Conservation (phyloP, 345 rosid genomes). For the Rhizophora mangle region DNA sequence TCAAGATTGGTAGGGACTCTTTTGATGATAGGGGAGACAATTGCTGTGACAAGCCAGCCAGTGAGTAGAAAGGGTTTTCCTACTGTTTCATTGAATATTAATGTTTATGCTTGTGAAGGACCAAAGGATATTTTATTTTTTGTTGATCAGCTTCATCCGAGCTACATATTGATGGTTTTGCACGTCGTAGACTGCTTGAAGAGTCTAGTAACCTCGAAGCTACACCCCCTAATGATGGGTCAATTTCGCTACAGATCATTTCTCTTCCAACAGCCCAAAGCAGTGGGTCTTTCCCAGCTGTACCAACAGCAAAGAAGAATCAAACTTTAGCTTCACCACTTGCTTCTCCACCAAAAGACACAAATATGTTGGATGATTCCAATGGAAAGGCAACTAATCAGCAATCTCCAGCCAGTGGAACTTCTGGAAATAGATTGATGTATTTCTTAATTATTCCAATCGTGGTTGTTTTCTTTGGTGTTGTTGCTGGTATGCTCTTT, state of each 20-base stretch:
- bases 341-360: constrained; percentile 8
- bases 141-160: constrained; percentile 31
- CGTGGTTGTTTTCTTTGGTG: constrained; percentile 30
- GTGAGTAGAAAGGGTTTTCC: constrained; percentile 32
- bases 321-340: constrained; percentile 11
- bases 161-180: constrained; percentile 21
- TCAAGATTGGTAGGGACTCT: constrained; percentile 32
- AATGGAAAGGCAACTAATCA: constrained; percentile 7
- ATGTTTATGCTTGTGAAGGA: constrained; percentile 9
- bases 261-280: constrained; percentile 55
- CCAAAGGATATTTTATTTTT: constrained; percentile 2
- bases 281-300: constrained; percentile 84
- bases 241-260: constrained; percentile 36
- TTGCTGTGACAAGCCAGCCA: constrained; percentile 15
- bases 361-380: constrained; percentile 13
- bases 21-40: constrained; percentile 13
- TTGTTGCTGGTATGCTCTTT: constrained; percentile 31
- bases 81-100: background rate
- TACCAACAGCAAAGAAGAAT: constrained; percentile 43
- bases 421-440: constrained; percentile 41
- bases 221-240: constrained; percentile 33
- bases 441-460: constrained; percentile 45
- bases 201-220: constrained; percentile 64
- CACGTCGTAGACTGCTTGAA: constrained; percentile 63
- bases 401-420: constrained; percentile 16